Evolutionary conservation across 768 basidiomycete genomes (phyloP), one percentile per base, ranked within the genome.

Genomic region (Gymnopilus junonius): DNA sequence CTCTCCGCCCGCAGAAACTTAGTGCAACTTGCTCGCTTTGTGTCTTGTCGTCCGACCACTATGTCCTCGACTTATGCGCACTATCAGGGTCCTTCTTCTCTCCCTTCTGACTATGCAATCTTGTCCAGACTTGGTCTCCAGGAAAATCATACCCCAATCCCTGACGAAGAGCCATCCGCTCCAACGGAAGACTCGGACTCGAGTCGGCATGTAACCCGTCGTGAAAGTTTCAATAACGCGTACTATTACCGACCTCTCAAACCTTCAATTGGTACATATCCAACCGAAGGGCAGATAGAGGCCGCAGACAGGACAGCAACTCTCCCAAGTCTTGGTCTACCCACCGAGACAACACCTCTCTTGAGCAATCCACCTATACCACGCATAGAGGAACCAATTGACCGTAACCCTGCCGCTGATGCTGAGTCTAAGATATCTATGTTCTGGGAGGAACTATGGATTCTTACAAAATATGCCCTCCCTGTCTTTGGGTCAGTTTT

Each of bases 401-500:
- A 80, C 66, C 67, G 34, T 12, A 69, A 79, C 50, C 71, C 74
- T 25, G 68, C 75, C 15, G 63, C 68, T 17, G 75, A 76, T 31
- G 67, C 74, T 14, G 73, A 73, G n/a, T 55, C 75, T 3, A 77
- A 74, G 31, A 65, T 64, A 8, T 55, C 55, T 3, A 75, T 83
- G 69, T 81, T 86, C 61, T 80, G 80, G 70, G 85, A 92, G 59
- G 92, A 94, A 67, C 69, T 87, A 0, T 69, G 73, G 2, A 85
- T 88, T 40, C 79, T 93, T 17, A 59, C 80, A 2, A 80, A 80
- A 71, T 94, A 91, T 72, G 84, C 91, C 3, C 70, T 91, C 17
- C 92, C 92, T 4, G 85, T 93, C 34, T 88, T 89, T 63, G 85
- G 84, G 93, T 93, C 65, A 61, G 86, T 79, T 17, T 35, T 57